Evolutionary conservation across 768 basidiomycete species (phyloP).

Genomic region (Amanita jacksonii): DNA sequence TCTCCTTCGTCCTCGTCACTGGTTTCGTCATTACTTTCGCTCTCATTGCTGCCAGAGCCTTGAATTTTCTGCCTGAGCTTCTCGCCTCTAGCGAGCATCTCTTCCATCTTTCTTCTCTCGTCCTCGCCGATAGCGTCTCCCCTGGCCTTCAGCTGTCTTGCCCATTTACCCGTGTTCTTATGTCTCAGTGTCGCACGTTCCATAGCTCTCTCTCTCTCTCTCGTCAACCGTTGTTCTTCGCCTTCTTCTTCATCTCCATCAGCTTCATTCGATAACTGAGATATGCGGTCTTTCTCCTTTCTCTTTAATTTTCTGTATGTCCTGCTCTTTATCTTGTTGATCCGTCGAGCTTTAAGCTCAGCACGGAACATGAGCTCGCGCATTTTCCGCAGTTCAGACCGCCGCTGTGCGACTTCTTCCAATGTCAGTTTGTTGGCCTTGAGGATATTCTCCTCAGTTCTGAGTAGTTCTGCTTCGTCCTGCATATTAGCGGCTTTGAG

Average conservation of each 20-base stretch:
- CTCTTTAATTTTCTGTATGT: conserved; percentile 79
- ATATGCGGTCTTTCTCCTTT: conserved; percentile 61
- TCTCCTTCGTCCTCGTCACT: conserved; percentile 38
- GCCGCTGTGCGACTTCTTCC: conserved; percentile 78
- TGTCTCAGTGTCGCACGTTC: conserved; percentile 88
- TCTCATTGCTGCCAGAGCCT: conserved; percentile 51
- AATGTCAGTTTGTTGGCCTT: conserved; percentile 73
- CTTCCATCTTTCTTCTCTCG: conserved; percentile 55
- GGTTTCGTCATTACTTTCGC: conserved; percentile 35
- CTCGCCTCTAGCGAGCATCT: conserved; percentile 82
- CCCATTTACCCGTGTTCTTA: conserved; percentile 85
- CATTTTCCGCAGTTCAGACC: conserved; percentile 76
- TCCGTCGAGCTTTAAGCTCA: conserved; percentile 80
- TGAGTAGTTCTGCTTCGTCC: conserved; percentile 59
- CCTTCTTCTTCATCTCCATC: conserved; percentile 40
- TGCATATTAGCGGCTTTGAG: conserved; percentile 75
- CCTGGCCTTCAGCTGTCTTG: conserved; percentile 58
- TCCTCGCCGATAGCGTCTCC: conserved; percentile 45
- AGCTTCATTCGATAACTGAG: conserved; percentile 25
- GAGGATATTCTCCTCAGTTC: conserved; percentile 65
- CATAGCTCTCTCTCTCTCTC: conserved; percentile 71
- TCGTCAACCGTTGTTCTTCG: conserved; percentile 49
- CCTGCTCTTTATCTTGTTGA: conserved; percentile 95
- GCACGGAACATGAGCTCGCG: conserved; percentile 92
- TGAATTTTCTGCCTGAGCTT: conserved; percentile 67